Conservation (phyloP, 495 filamentous ascomycete genomes). For the Pyrenula massariospora region DNA sequence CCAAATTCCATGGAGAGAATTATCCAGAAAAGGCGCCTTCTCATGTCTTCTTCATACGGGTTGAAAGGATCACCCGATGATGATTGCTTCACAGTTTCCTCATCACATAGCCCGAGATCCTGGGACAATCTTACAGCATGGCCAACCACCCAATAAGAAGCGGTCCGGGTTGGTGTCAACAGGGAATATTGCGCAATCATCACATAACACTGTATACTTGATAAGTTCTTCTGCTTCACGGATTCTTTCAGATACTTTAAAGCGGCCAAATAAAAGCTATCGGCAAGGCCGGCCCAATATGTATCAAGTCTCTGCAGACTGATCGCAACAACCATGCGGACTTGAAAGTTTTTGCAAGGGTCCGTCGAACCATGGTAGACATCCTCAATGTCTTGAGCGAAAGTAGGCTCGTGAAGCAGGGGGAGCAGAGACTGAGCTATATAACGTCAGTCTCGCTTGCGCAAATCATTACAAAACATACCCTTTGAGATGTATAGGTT, state of each 20-base stretch:
- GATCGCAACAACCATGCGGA: conserved; percentile 84
- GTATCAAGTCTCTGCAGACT: conserved; percentile 79
- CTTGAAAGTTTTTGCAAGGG: conserved; percentile 71
- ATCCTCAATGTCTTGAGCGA: conserved; percentile 62
- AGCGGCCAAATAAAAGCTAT: conserved; percentile 84
- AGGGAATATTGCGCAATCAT: conserved; percentile 87
- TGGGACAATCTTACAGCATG: conserved; percentile 76
- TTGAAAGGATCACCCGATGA: conserved; percentile 36
- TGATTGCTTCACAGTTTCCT: conserved; percentile 62
- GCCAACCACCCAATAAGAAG: conserved; percentile 84
- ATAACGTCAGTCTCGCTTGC: neutral
- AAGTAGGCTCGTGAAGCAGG: conserved; percentile 69
- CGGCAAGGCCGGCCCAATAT: conserved; percentile 72
- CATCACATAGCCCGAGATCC: conserved; percentile 71
- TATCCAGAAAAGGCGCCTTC: conserved; percentile 76
- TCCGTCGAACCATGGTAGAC: conserved; percentile 67
- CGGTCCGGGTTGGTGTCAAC: conserved; percentile 77
- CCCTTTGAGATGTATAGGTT: conserved; percentile 74
- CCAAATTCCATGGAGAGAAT: conserved; percentile 77
- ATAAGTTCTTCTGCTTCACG: conserved; percentile 68
- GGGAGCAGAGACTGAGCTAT: conserved; percentile 78
- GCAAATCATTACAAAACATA: conserved; percentile 20
- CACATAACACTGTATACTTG: conserved; percentile 79
- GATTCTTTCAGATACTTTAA: conserved; percentile 68
- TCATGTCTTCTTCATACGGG: conserved; percentile 72